A percentile compares a stretch with the other conserved stretches of the same genome.
phyloP scores from a whole-genome alignment of 1,139 yeast species.

The Meyerozyma sp. region DNA sequence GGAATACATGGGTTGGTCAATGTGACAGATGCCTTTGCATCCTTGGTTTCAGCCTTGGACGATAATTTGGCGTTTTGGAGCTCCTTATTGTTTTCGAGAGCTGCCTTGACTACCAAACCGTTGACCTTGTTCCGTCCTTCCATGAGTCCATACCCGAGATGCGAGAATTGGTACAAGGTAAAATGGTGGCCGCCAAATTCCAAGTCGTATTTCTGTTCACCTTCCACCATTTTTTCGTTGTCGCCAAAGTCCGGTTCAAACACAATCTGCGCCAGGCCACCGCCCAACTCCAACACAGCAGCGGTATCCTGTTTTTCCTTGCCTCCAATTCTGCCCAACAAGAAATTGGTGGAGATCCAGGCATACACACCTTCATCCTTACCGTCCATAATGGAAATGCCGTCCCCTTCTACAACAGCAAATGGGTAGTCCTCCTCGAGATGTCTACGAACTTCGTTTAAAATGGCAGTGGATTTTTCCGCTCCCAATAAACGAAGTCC shows the following conservation, averaged over 20 bases:
- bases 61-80: constrained; percentile 23
- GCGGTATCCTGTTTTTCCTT: constrained; percentile 74
- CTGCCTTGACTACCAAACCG: constrained; percentile 47
- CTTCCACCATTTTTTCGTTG: constrained; percentile 65
- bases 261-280: constrained; percentile 97
- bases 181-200: constrained; percentile 78
- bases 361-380: constrained; percentile 98
- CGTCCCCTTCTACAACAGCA: constrained; percentile 73
- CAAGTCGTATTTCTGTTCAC: constrained; percentile 82
- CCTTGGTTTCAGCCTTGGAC: constrained; percentile 33
- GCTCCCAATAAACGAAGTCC: constrained; percentile 87
- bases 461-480: constrained; percentile 61
- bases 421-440: constrained; percentile 80
- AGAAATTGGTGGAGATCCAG: constrained; percentile 93
- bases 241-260: constrained; percentile 77
- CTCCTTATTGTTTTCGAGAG: constrained; percentile 29
- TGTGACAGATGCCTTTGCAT: constrained; percentile 34
- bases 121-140: constrained; percentile 87
- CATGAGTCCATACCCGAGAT: constrained; percentile 92
- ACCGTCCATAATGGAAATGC: constrained; percentile 91
- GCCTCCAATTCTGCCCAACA: constrained; percentile 86
- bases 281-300: constrained; percentile 96
- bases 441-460: constrained; percentile 70
- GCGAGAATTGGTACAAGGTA: constrained; percentile 89
- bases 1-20: constrained; percentile 82